A percentile compares a stretch with the other conserved stretches of the same genome.
phyloP scores from a whole-genome alignment of 2,329 filamentous ascomycete genomes.

The Talaromyces pinophilus region DNA sequence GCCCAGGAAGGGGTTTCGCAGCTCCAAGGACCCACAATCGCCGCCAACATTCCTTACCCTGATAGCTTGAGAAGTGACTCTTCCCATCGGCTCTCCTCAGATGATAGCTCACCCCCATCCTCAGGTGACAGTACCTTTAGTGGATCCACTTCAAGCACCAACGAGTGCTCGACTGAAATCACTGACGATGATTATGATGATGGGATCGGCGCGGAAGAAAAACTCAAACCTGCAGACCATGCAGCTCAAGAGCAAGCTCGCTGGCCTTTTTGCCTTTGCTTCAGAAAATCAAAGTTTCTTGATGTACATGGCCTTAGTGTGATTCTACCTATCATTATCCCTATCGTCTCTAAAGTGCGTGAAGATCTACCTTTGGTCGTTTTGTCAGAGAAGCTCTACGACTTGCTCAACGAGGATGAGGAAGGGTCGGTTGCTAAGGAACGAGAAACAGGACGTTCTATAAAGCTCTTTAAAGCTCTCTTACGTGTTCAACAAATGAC shows the following conservation, averaged over 20 bases:
- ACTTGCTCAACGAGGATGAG: constrained; percentile 37
- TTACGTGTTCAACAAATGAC: constrained; percentile 42
- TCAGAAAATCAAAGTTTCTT: constrained; percentile 16
- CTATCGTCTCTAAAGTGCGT: constrained; percentile 31
- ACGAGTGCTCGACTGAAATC: constrained; percentile 29
- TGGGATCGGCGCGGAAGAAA: constrained; percentile 18
- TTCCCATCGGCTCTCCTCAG: constrained; percentile 31
- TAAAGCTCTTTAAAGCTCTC: constrained; percentile 36
- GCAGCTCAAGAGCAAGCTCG: constrained; percentile 16
- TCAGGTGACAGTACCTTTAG: constrained; percentile 29
- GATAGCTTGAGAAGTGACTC: constrained; percentile 31
- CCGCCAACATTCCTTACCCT: constrained; percentile 40
- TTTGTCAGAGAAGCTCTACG: constrained; percentile 34
- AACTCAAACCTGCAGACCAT: constrained; percentile 20
- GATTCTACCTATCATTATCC: constrained; percentile 23
- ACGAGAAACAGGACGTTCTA: constrained; percentile 31
- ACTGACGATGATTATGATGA: constrained; percentile 30
- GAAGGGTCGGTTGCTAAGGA: constrained; percentile 24
- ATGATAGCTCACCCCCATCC: constrained; percentile 32
- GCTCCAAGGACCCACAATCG: constrained; percentile 37
- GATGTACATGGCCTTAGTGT: constrained; percentile 27
- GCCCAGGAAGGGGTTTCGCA: constrained; percentile 35
- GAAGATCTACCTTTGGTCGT: constrained; percentile 41
- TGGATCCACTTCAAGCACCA: constrained; percentile 30
- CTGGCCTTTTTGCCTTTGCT: constrained; percentile 16